phyloP scores from a whole-genome alignment of 2,329 filamentous ascomycete species.

The Fusarium concolor region DNA sequence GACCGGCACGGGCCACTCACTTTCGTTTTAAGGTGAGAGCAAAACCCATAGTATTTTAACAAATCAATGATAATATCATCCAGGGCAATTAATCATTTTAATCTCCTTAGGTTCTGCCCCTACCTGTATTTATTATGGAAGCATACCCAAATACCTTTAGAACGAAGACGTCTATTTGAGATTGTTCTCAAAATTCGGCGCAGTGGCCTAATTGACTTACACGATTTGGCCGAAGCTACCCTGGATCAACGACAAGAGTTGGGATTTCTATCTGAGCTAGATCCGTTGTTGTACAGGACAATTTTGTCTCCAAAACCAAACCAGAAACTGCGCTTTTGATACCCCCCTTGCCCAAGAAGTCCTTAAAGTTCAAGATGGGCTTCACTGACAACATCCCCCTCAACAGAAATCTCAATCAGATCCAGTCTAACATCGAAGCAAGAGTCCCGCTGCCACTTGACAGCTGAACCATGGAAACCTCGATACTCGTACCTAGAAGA shows the following conservation, averaged over 20 bases:
- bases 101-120: no score
- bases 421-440: not conserved
- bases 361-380: not conserved
- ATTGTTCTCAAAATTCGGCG: not conserved
- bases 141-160: not conserved
- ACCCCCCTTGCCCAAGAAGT: no score
- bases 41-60: no score
- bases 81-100: no score
- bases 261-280: not conserved
- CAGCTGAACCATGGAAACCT: not conserved
- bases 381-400: not conserved
- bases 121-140: no score
- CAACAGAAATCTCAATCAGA: not conserved
- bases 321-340: not conserved
- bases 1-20: not conserved
- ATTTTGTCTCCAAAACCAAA: not conserved
- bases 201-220: not conserved
- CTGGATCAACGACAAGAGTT: not conserved
- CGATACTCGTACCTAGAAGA: constrained; percentile 14
- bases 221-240: not conserved
- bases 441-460: not conserved
- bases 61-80: no score
- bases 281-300: not conserved
- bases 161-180: not conserved
- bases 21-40: no score